phyloP scores from a whole-genome alignment of 345 rosid species.

The Hypericum perforatum region DNA sequence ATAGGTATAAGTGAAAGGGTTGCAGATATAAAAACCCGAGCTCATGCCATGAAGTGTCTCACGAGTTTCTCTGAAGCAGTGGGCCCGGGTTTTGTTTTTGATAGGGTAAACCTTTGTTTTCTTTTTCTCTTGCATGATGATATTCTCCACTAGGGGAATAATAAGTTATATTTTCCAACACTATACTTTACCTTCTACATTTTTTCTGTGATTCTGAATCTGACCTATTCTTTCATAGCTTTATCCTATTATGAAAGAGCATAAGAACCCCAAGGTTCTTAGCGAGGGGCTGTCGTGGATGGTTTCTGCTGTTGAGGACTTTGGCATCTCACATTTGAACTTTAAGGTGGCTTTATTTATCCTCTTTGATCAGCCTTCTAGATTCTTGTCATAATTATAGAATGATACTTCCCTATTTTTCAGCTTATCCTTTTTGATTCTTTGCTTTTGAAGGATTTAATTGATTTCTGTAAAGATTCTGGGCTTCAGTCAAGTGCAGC shows the following conservation, averaged over 20 bases:
- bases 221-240: constrained; percentile 34
- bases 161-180: no score
- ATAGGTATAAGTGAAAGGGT: constrained; percentile 89
- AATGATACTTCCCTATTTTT: no score
- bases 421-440: constrained; percentile 4
- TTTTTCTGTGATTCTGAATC: no score
- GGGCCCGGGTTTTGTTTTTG: constrained; percentile 98
- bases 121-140: neutral
- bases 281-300: constrained; percentile 95
- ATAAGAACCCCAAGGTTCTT: constrained; percentile 98
- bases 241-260: constrained; percentile 90
- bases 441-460: constrained; percentile 52
- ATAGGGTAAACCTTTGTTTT: constrained; percentile 37
- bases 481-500: constrained; percentile 97
- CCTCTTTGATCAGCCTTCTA: constrained; percentile 3
- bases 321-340: constrained; percentile 78
- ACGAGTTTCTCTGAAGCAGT: constrained; percentile 84
- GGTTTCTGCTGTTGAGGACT: constrained; percentile 93
- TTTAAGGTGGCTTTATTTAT: constrained; percentile 52
- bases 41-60: constrained; percentile 93
- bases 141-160: neutral
- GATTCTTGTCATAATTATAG: constrained; percentile 9
- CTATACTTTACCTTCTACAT: no score
- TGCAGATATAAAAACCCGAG: constrained; percentile 95
- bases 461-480: constrained; percentile 92